These are phyloP conservation scores for Amanita pallidorosea DNA, from an alignment of 768 basidiomycete genomes.

Conservation along the genomic window DNA sequence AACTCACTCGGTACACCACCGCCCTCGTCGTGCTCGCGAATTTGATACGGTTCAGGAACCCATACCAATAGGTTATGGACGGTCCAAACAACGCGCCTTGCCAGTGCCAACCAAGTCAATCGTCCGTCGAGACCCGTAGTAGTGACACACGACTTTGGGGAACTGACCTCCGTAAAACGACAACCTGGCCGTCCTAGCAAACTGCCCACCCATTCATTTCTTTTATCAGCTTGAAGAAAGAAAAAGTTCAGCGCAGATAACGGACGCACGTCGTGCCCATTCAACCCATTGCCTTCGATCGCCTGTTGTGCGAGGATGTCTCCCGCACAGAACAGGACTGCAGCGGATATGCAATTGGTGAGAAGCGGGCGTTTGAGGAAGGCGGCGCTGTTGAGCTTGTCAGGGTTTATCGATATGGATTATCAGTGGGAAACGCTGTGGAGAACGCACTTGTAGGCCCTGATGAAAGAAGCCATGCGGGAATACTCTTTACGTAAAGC, in stretches of 20 bases:
- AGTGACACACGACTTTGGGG: background rate
- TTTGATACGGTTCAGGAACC: conserved; percentile 57
- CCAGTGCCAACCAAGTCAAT: background rate
- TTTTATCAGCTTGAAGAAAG: background rate
- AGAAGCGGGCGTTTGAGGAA: conserved; percentile 54
- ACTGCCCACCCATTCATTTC: conserved; percentile 19
- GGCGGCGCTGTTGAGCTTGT: conserved; percentile 29
- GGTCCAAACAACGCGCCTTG: conserved; percentile 71
- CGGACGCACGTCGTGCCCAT: conserved; percentile 60
- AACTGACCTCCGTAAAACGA: conserved; percentile 60
- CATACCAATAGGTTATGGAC: conserved; percentile 74
- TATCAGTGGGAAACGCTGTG: background rate
- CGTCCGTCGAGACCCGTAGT: background rate
- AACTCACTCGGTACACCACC: conserved; percentile 49
- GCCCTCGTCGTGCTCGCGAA: conserved; percentile 51
- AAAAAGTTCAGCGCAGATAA: background rate
- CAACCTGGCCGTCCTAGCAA: conserved; percentile 50
- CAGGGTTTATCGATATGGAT: no score
- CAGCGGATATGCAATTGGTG: conserved; percentile 54
- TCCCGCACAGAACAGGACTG: conserved; percentile 59
- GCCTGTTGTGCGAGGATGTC: conserved; percentile 83
- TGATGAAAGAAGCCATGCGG: conserved; percentile 24
- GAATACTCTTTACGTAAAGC: no score
- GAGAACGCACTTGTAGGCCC: conserved; percentile 27
- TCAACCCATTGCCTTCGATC: conserved; percentile 55